Base-by-base conservation (phyloP, 306 rosid genomes). In the Pyrus pyrifolia region DNA sequence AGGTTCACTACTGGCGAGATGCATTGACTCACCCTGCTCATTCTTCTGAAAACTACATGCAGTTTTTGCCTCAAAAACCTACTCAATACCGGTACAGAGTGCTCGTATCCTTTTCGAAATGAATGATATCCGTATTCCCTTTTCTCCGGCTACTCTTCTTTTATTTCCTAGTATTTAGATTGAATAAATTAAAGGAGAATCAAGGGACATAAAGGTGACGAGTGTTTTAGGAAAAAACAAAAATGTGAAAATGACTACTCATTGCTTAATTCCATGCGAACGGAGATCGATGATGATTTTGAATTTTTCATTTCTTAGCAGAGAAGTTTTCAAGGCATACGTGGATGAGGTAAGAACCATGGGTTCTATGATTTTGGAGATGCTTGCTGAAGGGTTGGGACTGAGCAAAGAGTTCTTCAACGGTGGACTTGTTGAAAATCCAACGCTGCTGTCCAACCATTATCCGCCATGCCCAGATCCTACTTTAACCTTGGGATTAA, bases 391-490 rank as follows among this genome's bases (percentile, higher is more conserved):
- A 79, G 96, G 93, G 4, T 79, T 93, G 76, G 90, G 93, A 70
- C 74, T 90, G 1, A 51, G 46, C 7, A 42, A 30, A 8, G 78
- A 55, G 33, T 85, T 77, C 72, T 87, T 93, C 9, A 2, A n/a
- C 30, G 90, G 87, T 11, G 87, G 72, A 65, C 85, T 82, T 0
- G 64, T 83, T 74, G 84, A 83, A 58, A 79, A 67, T 76, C 92
- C 92, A 57, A 6, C 52, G 9, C 0, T 93, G 17, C 3, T 83
- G 45, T 75, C 15, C 35, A 93, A 93, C 82, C 90, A 93, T 76
- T 93, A 87, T 62, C 96, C 96, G 13, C 87, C 91, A 0, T 93
- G 98, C 52, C 98, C 96, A 8, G 83, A 93, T 11, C 94, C 96
- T 55, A 85, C 88, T 71, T 76, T 93, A 72, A 85, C 98, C 23